phyloP scores from a whole-genome alignment of 441 rosid genomes.

The Arabidopsis lyrata region DNA sequence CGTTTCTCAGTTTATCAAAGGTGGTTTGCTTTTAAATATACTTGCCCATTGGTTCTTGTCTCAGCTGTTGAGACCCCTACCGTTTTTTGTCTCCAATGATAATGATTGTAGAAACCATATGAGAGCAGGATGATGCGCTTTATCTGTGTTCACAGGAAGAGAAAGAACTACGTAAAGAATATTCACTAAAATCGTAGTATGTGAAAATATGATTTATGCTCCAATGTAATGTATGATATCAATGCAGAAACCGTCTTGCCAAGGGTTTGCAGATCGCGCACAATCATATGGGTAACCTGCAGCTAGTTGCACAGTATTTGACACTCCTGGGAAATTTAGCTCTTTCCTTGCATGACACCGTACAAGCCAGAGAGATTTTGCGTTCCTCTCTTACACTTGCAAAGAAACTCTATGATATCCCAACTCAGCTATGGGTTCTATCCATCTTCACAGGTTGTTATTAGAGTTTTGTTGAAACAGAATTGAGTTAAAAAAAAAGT shows the following conservation, averaged over 20 bases:
- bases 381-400: constrained; percentile 91
- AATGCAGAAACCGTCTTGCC: constrained; percentile 85
- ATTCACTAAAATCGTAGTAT: constrained; percentile 10
- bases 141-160: constrained; percentile 4
- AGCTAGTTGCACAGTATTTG: constrained; percentile 92
- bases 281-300: constrained; percentile 92
- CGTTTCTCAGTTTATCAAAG: constrained; percentile 20
- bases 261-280: constrained; percentile 96
- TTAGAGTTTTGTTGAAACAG: neutral
- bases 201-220: constrained; percentile 25
- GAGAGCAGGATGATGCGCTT: constrained; percentile 8
- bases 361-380: constrained; percentile 92
- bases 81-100: neutral
- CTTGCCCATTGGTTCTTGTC: neutral
- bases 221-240: constrained; percentile 30
- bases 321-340: constrained; percentile 92
- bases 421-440: constrained; percentile 96
- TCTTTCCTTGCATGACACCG: constrained; percentile 88
- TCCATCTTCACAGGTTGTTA: constrained; percentile 77
- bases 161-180: neutral
- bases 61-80: constrained; percentile 10
- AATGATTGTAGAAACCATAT: neutral
- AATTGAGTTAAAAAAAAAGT: neutral
- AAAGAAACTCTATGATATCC: constrained; percentile 86
- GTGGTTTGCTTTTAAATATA: constrained; percentile 3